Evolutionary conservation across 345 rosid species (phyloP), one percentile per base, ranked within the genome.

Genomic region (Citropsis articulata): DNA sequence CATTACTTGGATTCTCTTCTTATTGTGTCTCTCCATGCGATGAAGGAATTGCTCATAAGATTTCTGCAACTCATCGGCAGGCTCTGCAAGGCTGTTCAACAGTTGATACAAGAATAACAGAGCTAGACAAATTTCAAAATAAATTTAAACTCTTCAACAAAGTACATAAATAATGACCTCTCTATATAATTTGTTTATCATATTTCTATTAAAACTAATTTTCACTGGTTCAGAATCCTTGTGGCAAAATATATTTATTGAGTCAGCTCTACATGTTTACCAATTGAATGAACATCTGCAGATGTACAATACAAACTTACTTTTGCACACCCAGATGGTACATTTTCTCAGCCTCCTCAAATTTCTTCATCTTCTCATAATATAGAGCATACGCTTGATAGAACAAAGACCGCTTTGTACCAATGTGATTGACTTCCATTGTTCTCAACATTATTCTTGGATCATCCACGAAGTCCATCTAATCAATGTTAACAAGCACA

Each of bases 391-490:
- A 89, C 2, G 99, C 99, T 79, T 91, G 97, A 84, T 92, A 95
- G 87, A 90, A 95, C 78, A 92, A 81, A 45, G 99, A 84, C 56
- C 83, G 78, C 79, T 89, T 90, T 31, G 76, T 83, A 69, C 99
- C 99, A 65, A 95, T 89, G n/a, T 77, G 66, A 67, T 91, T 92
- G 81, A 78, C 75, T 85, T 93, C 97, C 99, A 95, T 95, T 24
- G 84, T 84, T 72, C 85, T 89, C 81, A 95, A 77, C 61, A 95
- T 79, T 33, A 84, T 70, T 78, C 75, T 91, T 36, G 99, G 99
- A 64, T 96, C 97, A 64, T 88, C 97, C 75, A 94, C 92, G 80
- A 86, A 92, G 84, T 96, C 98, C 99, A 96, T 94, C 99, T 96
- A 80, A 67, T 50, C 86, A 82, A 65, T 19, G 36, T 59, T 60